Evolutionary conservation across 1,139 yeast genomes (phyloP), one percentile per base, ranked within the genome.

Genomic region (Hyphopichia wangnamkhiaoensis): DNA sequence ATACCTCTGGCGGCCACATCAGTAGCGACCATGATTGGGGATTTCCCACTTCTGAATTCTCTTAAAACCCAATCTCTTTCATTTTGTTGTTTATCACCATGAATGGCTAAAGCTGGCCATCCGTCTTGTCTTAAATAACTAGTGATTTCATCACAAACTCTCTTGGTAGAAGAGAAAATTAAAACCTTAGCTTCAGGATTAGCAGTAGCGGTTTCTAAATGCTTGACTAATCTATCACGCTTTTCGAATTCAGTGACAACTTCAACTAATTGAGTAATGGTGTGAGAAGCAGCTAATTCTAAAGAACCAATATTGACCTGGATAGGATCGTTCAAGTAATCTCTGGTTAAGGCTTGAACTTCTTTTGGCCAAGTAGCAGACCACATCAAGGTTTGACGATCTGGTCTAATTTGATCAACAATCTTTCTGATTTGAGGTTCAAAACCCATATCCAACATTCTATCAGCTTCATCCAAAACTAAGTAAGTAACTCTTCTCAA

Each of bases 1-100:
- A 93, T 91, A 82, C 98, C 98, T 80, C 98, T 89, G 52, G 98
- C 96, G 46, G 98, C 98, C 66, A 93, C 98, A 70, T 93, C 98
- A 53, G 98, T 93, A 48, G 98, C 98, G 63, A 91, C 96, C 98
- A 93, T 90, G 60, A 93, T 85, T 50, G 97, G 96, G 41, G 95
- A 82, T 64, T 84, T 85, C 53, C 98, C 98, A 45, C 81, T 64
- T 77, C 85, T 87, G 76, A 93, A 93, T 70, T 93, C 96, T 53
- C 74, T 78, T 68, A 93, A 76, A 53, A 93, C 98, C 98, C 98
- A 93, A 71, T 93, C 98, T 78, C 98, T 91, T 72, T 93, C 98
- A 62, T 83, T 80, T 75, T 93, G 98, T 58, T 86, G 90, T 71
- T 93, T 93, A 70, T 94, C 99, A 75, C 99, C 99, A 65, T 93